Evolutionary conservation across 1,284 basidiomycete species (phyloP).

Genomic region (Ceratobasidium sp.): DNA sequence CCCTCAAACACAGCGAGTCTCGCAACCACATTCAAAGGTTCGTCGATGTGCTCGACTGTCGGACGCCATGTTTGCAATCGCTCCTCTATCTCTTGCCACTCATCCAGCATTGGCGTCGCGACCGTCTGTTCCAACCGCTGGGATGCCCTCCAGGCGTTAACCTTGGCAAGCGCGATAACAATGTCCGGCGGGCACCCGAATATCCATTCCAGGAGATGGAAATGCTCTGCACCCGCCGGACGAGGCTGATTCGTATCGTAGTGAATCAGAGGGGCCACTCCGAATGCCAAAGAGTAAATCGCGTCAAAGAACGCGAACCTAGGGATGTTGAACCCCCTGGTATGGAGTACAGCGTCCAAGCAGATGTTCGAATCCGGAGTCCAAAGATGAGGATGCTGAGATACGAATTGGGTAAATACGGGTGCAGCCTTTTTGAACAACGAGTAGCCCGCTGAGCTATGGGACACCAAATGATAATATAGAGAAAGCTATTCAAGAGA

Average conservation of each 20-base stretch:
- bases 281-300: neutral
- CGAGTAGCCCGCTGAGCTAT: neutral
- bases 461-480: neutral
- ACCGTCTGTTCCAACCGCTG: neutral
- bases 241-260: constrained; percentile 1
- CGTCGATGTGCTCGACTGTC: constrained; percentile 8
- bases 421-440: neutral
- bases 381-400: neutral
- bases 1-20: constrained; percentile 10
- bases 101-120: neutral
- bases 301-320: constrained; percentile 12
- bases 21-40: neutral
- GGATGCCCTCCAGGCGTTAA: constrained; percentile 14
- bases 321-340: neutral
- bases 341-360: neutral
- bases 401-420: neutral
- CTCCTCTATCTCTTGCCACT: constrained; percentile 14
- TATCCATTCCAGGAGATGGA: constrained; percentile 2
- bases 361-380: neutral
- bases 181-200: neutral
- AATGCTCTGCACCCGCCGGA: too few relatives aligned
- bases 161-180: neutral
- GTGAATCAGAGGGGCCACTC: neutral
- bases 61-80: neutral
- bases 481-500: neutral